Percentiles rank a stretch among this genome's conserved stretches.
These are phyloP conservation scores for Starmerella apicola DNA, from an alignment of 805 yeast species.

Conservation along the genomic window DNA sequence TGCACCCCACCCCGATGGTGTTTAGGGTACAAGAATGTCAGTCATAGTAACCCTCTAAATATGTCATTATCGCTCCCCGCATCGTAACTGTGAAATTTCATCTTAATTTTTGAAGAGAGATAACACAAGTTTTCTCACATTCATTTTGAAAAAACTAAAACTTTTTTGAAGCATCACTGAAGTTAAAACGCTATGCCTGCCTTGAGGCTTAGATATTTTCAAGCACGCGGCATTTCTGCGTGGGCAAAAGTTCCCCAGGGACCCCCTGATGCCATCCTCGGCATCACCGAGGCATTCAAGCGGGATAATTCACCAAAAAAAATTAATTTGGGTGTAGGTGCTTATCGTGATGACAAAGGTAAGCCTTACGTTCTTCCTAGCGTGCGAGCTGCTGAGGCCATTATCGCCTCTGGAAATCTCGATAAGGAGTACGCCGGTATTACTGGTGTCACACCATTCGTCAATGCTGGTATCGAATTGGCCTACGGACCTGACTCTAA, in stretches of 20 bases:
- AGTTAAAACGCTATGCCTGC: neutral
- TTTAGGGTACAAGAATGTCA: too few relatives aligned
- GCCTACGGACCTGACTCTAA: conserved; percentile 55
- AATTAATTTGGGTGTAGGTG: conserved; percentile 66
- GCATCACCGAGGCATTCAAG: conserved; percentile 63
- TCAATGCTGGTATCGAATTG: conserved; percentile 52
- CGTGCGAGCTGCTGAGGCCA: conserved; percentile 52
- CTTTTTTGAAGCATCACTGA: neutral
- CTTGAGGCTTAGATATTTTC: neutral
- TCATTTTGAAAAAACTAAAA: too few relatives aligned
- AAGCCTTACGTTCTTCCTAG: conserved; percentile 80
- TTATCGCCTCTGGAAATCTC: conserved; percentile 36
- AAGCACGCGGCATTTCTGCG: conserved; percentile 18
- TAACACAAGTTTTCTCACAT: too few relatives aligned
- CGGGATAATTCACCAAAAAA: conserved; percentile 41
- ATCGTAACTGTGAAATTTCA: too few relatives aligned
- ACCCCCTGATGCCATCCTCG: conserved; percentile 74
- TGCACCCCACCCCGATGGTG: too few relatives aligned
- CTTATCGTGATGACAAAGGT: conserved; percentile 84
- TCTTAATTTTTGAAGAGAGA: too few relatives aligned
- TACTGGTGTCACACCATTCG: conserved; percentile 61
- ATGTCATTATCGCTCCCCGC: too few relatives aligned
- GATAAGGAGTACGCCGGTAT: conserved; percentile 85
- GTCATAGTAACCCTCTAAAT: too few relatives aligned
- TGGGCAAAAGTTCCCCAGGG: conserved; percentile 40